phyloP scores from a whole-genome alignment of 2,329 filamentous ascomycete species.

The Alternaria sp. region DNA sequence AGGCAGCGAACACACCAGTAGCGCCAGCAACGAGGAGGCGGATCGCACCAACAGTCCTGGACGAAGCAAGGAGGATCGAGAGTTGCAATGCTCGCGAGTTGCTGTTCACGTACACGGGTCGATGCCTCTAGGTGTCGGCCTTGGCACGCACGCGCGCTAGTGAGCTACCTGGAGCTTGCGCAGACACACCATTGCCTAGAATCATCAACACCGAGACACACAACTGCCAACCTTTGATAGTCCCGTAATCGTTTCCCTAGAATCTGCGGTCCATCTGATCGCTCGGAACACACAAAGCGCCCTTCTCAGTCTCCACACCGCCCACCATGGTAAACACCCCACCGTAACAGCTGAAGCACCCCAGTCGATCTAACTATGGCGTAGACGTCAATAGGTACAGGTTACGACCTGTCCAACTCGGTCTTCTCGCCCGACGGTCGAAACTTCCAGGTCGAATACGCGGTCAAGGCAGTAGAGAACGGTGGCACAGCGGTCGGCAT shows the following conservation, averaged over 20 bases:
- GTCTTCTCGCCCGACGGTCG: constrained; percentile 99
- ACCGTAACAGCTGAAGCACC: constrained; percentile 7
- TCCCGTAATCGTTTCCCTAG: neutral
- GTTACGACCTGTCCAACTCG: constrained; percentile 99
- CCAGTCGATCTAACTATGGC: constrained; percentile 24
- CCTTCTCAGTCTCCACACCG: neutral
- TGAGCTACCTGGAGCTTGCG: constrained; percentile 31
- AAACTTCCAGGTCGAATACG: constrained; percentile 98
- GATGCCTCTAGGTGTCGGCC: neutral
- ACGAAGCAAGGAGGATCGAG: neutral
- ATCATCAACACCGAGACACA: constrained; percentile 25
- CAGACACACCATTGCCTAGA: constrained; percentile 40
- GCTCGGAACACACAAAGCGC: neutral
- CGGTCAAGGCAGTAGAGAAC: constrained; percentile 97
- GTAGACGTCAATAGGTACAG: constrained; percentile 98
- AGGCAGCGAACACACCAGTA: neutral
- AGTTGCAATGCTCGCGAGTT: neutral
- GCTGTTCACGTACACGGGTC: neutral
- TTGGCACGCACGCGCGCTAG: constrained; percentile 27
- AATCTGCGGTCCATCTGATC: neutral
- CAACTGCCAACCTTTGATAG: constrained; percentile 1
- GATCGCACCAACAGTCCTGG: neutral
- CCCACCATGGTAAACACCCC: constrained; percentile 39
- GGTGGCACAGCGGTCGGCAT: constrained; percentile 96
- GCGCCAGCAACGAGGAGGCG: neutral